Evolutionary conservation across 1,284 basidiomycete genomes (phyloP), one percentile per base, ranked within the genome.

Genomic region (Somion occarium): DNA sequence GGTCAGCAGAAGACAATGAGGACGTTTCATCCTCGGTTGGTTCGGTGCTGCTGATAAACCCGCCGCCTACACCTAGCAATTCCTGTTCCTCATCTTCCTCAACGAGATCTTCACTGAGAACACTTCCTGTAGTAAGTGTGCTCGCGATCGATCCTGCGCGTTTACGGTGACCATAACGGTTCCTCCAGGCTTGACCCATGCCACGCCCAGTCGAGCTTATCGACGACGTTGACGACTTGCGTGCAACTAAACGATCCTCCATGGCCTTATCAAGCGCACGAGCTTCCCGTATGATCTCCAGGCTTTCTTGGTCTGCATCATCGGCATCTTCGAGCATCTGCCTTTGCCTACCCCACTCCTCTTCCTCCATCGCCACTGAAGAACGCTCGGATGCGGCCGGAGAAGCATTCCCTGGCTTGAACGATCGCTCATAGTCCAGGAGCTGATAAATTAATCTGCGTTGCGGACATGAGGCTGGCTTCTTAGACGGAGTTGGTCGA

Each of bases 381-480:
- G 80, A 75, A 27, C 63, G 62, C 60, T 87, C 76, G 55, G 83
- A 80, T 34, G 66, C 66, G 15, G 72, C 67, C 43, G 76, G 80
- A 27, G 74, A 83, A 30, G 66, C 69, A 55, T 67, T 69, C 52
- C 73, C 74, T 42, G 73, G 70, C 55, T 78, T 81, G 45, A 97
- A 75, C 50, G 80, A 79, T 54, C 93, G 88, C 67, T 95, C 93
- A 69, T 95, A 98, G 65, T 97, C 94, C 62, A 96, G 79, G 38
- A 98, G 78, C 72, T 97, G 93, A 77, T 96, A 98, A 69, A 98
- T 96, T 65, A 98, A 85, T 51, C 93, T 95, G 63, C 30, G 34
- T 20, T 7, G 18, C 20, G 41, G n/a, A 39, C 11, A 25, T 13
- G 30, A 37, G 39, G 46, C 23, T 7, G 30, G 15, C 30, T 34